Conservation (phyloP, 352 stramenopile genomes). For the Globisporangium irregulare region DNA sequence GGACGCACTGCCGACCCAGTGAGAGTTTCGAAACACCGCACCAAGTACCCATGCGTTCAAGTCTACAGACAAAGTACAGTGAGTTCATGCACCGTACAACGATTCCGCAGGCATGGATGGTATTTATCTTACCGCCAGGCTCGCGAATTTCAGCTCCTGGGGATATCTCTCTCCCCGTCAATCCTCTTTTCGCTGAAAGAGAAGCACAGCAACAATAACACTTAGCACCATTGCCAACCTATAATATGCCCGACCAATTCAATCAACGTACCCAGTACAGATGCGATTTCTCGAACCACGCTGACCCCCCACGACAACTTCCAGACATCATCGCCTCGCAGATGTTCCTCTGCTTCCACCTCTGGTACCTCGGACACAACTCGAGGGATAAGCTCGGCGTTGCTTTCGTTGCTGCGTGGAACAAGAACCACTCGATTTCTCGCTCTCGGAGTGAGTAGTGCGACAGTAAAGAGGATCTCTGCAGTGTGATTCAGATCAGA, state of each 20-base stretch:
- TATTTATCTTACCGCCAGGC: constrained; percentile 29
- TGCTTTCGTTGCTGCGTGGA: constrained; percentile 30
- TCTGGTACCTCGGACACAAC: constrained; percentile 53
- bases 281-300: constrained; percentile 55
- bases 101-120: background rate
- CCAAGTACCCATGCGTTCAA: constrained; percentile 64
- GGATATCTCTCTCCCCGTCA: constrained; percentile 37
- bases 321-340: constrained; percentile 51
- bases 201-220: background rate
- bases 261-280: constrained; percentile 34
- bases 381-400: constrained; percentile 38
- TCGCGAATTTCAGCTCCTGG: constrained; percentile 30
- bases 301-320: constrained; percentile 59
- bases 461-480: constrained; percentile 81
- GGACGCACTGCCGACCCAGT: constrained; percentile 80
- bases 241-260: background rate
- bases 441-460: constrained; percentile 56
- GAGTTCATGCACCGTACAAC: constrained; percentile 14
- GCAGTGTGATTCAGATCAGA: constrained; percentile 35
- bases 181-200: constrained; percentile 35
- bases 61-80: constrained; percentile 20
- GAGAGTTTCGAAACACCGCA: constrained; percentile 76
- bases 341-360: constrained; percentile 39
- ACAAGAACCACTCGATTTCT: constrained; percentile 47
- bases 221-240: background rate